These are phyloP conservation scores for Kalmanozyma brasiliensis DNA, from an alignment of 1,284 basidiomycete genomes.

Conservation along the genomic window DNA sequence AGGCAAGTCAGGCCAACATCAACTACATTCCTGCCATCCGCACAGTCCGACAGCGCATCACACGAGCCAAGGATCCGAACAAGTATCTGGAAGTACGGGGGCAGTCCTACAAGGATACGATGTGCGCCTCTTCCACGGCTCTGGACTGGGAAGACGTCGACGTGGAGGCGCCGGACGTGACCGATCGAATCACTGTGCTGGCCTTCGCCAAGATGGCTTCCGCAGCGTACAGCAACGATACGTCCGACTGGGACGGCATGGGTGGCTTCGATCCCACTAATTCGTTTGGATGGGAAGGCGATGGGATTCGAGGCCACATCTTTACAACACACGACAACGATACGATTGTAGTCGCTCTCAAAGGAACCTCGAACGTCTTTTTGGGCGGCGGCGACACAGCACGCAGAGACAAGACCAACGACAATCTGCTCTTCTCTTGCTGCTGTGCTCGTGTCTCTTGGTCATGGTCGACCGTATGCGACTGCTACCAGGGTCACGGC, in stretches of 20 bases:
- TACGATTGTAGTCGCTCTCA: constrained; percentile 89
- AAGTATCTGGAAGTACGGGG: constrained; percentile 45
- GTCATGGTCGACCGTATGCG: constrained; percentile 94
- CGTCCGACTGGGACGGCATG: constrained; percentile 35
- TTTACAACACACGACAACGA: constrained; percentile 73
- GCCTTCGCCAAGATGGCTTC: constrained; percentile 92
- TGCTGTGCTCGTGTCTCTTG: constrained; percentile 95
- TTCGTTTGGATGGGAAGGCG: constrained; percentile 91
- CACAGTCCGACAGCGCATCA: constrained; percentile 40
- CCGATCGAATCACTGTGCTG: constrained; percentile 80
- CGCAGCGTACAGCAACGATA: constrained; percentile 77
- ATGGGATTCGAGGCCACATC: constrained; percentile 91
- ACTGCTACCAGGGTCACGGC: constrained; percentile 74
- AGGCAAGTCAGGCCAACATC: constrained; percentile 10
- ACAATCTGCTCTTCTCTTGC: constrained; percentile 97
- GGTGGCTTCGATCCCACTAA: constrained; percentile 70
- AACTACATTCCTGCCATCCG: constrained; percentile 38
- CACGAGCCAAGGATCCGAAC: constrained; percentile 30
- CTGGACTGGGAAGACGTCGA: constrained; percentile 71
- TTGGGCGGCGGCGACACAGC: constrained; percentile 85
- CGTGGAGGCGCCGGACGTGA: constrained; percentile 74
- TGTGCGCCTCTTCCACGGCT: constrained; percentile 39
- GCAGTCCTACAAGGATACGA: constrained; percentile 35
- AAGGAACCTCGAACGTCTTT: constrained; percentile 86
- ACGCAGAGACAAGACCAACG: constrained; percentile 91